These are phyloP conservation scores for Candida corydali DNA, from an alignment of 805 yeast species.

Conservation along the genomic window DNA sequence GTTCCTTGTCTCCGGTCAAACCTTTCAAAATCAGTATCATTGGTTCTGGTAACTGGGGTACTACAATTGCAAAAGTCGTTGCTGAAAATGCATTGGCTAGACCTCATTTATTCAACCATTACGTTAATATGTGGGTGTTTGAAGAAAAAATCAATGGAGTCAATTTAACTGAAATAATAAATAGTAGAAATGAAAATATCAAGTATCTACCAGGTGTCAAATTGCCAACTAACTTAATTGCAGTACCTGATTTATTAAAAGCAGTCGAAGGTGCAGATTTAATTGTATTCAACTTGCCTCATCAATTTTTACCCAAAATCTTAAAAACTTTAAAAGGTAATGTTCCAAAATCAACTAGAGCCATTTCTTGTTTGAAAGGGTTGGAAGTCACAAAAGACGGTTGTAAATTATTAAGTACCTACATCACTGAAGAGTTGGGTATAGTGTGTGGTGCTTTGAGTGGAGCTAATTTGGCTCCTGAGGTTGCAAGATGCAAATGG, in stretches of 20 bases:
- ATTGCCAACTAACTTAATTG: constrained; percentile 38
- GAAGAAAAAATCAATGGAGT: constrained; percentile 39
- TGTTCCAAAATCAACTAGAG: constrained; percentile 34
- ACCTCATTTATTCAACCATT: constrained; percentile 33
- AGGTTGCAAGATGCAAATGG: constrained; percentile 45
- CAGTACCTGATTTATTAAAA: constrained; percentile 35
- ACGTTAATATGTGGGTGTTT: constrained; percentile 45
- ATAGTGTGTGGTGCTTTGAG: constrained; percentile 42
- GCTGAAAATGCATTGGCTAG: constrained; percentile 40
- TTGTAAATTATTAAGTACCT: constrained; percentile 41
- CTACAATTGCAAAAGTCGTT: constrained; percentile 42
- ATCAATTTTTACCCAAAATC: constrained; percentile 40
- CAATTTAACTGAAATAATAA: constrained; percentile 42
- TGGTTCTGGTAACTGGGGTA: constrained; percentile 48
- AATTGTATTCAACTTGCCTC: constrained; percentile 42
- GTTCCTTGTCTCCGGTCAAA: constrained; percentile 16
- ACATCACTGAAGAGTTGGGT: constrained; percentile 41
- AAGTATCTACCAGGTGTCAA: constrained; percentile 41
- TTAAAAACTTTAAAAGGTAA: constrained; percentile 38
- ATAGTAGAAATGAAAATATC: constrained; percentile 40
- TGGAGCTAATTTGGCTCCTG: constrained; percentile 48
- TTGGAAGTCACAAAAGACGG: constrained; percentile 41
- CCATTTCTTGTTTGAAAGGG: constrained; percentile 44
- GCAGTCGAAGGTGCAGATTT: constrained; percentile 40
- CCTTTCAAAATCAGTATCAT: constrained; percentile 37